phyloP scores from a whole-genome alignment of 2,329 filamentous ascomycete species.

The Calonectria hongkongensis region DNA sequence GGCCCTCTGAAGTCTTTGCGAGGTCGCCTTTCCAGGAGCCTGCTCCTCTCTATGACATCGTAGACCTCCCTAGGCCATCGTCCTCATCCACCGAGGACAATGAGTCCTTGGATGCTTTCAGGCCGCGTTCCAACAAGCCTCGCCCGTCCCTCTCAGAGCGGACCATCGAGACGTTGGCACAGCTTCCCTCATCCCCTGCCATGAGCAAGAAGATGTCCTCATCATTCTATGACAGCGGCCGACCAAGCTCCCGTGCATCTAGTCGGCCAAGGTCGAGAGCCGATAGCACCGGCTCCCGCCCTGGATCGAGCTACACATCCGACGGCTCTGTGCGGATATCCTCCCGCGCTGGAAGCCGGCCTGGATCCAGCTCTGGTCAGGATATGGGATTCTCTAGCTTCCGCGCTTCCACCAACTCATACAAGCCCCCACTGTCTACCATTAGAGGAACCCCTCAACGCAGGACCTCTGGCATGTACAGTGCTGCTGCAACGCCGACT shows the following conservation, averaged over 20 bases:
- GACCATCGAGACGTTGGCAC: conserved; percentile 88
- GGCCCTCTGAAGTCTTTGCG: conserved; percentile 55
- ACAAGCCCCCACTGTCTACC: conserved; percentile 65
- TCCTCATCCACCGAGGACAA: conserved; percentile 50
- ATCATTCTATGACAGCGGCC: conserved; percentile 82
- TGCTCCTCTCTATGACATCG: conserved; percentile 45
- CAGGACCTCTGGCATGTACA: conserved; percentile 46
- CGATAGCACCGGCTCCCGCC: conserved; percentile 67
- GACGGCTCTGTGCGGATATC: conserved; percentile 73
- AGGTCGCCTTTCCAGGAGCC: conserved; percentile 51
- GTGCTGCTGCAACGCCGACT: conserved; percentile 50
- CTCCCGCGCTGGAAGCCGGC: conserved; percentile 71
- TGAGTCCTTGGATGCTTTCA: conserved; percentile 47
- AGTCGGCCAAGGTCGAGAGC: conserved; percentile 69
- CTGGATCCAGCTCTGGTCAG: conserved; percentile 72
- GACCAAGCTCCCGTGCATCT: conserved; percentile 69
- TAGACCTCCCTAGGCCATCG: conserved; percentile 40
- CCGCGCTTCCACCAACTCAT: conserved; percentile 66
- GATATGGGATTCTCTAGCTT: conserved; percentile 62
- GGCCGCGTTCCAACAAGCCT: conserved; percentile 54
- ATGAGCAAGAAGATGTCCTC: conserved; percentile 77
- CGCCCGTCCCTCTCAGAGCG: conserved; percentile 84
- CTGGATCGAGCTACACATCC: conserved; percentile 77
- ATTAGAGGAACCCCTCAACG: conserved; percentile 67
- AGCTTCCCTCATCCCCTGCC: conserved; percentile 85